Conservation (phyloP, 441 rosid species). For the Brassica balearica region DNA sequence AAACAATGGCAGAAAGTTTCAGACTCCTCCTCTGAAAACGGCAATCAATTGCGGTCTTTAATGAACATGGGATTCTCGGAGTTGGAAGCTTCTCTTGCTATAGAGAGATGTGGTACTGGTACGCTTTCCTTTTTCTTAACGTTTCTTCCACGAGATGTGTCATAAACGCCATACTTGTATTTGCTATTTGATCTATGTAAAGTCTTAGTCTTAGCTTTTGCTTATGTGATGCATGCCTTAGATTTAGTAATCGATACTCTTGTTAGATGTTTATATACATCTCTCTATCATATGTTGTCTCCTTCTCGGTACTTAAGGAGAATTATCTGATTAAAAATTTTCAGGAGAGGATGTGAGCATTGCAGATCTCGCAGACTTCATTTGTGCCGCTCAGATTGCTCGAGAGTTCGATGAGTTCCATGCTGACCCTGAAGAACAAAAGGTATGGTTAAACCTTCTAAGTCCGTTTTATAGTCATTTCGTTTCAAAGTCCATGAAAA, state of each 20-base stretch:
- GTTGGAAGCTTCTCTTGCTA: constrained; percentile 74
- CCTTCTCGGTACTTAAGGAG: constrained; percentile 18
- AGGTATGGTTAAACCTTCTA: constrained; percentile 48
- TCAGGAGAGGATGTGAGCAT: constrained; percentile 71
- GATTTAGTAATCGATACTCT: constrained; percentile 14
- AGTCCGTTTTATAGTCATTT: constrained; percentile 8
- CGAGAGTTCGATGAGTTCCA: constrained; percentile 59
- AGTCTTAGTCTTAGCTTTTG: constrained; percentile 3
- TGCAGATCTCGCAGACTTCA: constrained; percentile 74
- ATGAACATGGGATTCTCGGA: constrained; percentile 72
- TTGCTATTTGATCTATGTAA: constrained; percentile 19
- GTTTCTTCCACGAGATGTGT: background rate
- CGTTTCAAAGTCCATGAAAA: background rate
- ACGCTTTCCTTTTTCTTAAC: constrained; percentile 26
- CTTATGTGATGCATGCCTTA: constrained; percentile 25
- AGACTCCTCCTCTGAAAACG: constrained; percentile 44
- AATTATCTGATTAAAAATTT: constrained; percentile 26
- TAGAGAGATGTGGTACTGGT: constrained; percentile 81
- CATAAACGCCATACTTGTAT: background rate
- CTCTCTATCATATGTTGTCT: background rate
- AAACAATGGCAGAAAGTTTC: constrained; percentile 30
- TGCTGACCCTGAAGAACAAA: constrained; percentile 52
- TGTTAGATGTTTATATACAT: constrained; percentile 15
- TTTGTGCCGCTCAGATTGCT: constrained; percentile 80
- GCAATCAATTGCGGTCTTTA: constrained; percentile 47